Evolutionary conservation across 257 asterid species (phyloP).

Genomic region (Plectranthus barbatus): DNA sequence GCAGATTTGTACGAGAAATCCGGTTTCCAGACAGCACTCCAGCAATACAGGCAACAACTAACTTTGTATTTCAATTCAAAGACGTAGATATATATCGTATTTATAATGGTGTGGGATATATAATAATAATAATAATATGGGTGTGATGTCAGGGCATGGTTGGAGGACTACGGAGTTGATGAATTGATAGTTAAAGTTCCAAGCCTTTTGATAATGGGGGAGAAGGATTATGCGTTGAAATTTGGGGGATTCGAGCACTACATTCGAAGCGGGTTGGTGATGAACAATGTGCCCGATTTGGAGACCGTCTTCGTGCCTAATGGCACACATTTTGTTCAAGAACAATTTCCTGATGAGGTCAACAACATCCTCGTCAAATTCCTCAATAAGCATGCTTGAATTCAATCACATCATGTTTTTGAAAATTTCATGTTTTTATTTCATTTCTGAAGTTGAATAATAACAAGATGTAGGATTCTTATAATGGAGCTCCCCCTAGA

Average conservation of each 20-base stretch:
- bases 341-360: slow-evolving; percentile 35
- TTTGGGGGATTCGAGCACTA: slow-evolving; percentile 23
- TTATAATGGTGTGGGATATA: neutral
- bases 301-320: slow-evolving; percentile 28
- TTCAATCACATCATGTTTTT: too few species aligned
- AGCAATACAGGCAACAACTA: slow-evolving; percentile 28
- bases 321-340: too few species aligned
- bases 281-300: slow-evolving; percentile 30
- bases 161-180: slow-evolving; percentile 19
- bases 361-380: slow-evolving; percentile 28
- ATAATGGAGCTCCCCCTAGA: too few species aligned
- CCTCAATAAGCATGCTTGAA: slow-evolving; percentile 19
- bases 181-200: slow-evolving; percentile 32
- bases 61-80: too few species aligned
- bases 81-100: too few species aligned
- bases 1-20: slow-evolving; percentile 32
- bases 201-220: slow-evolving; percentile 44
- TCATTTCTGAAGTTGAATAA: too few species aligned
- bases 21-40: slow-evolving; percentile 37
- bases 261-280: slow-evolving; percentile 29
- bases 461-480: too few species aligned
- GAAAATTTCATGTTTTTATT: too few species aligned
- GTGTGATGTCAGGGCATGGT: slow-evolving; percentile 11
- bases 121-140: too few species aligned
- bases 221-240: slow-evolving; percentile 31